Conservation (phyloP, 202 grass and related monocot species). For the Brachypodium distachyon region DNA sequence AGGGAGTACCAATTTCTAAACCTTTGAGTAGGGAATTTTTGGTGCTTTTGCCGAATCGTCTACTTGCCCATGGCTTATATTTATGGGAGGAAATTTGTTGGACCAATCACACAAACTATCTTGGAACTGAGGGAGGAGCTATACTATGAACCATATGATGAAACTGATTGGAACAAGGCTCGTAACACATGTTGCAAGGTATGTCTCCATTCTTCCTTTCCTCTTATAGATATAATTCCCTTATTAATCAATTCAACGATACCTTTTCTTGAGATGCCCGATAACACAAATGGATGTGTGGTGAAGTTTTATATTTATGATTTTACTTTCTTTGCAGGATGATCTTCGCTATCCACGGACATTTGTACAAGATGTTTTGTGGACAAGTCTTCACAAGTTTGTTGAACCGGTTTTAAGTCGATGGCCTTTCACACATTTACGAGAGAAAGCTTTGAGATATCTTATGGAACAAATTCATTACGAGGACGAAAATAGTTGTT, state of each 20-base stretch:
- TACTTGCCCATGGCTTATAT: slow-evolving; percentile 69
- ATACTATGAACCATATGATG: slow-evolving; percentile 25
- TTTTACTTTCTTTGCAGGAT: neutral
- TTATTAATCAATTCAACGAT: too few species aligned
- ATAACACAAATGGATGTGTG: too few species aligned
- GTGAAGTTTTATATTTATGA: neutral
- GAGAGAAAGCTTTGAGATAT: slow-evolving; percentile 6
- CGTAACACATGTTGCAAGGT: neutral
- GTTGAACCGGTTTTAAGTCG: slow-evolving; percentile 9
- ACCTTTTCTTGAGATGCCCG: too few species aligned
- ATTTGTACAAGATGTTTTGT: neutral
- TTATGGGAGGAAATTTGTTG: slow-evolving; percentile 55
- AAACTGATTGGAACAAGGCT: slow-evolving; percentile 52
- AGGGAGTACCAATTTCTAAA: too few species aligned
- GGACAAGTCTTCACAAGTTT: neutral
- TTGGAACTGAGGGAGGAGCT: slow-evolving; percentile 47
- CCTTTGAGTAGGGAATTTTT: too few species aligned
- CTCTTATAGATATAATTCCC: too few species aligned
- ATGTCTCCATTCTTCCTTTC: too few species aligned
- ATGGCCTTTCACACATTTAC: slow-evolving; percentile 20
- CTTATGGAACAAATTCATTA: slow-evolving; percentile 25
- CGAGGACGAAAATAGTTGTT: slow-evolving; percentile 18
- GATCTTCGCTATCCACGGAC: neutral
- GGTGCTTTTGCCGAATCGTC: slow-evolving; percentile 1
- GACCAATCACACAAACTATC: slow-evolving; percentile 39